phyloP scores from a whole-genome alignment of 2,329 filamentous ascomycete genomes.

The Pseudocercospora eumusae region DNA sequence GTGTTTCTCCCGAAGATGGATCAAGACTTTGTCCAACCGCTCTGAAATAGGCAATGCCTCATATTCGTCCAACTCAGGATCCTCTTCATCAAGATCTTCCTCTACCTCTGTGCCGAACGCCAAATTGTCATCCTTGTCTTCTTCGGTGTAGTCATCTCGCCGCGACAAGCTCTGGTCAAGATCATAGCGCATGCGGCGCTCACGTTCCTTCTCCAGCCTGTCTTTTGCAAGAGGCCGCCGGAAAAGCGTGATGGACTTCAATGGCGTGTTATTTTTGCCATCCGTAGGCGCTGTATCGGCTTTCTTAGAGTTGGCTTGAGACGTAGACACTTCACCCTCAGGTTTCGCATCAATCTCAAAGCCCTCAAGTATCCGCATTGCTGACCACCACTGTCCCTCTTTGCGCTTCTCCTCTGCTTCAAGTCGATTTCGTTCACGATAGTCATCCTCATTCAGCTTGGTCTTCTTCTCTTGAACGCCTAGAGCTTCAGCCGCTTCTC shows the following conservation, averaged over 20 bases:
- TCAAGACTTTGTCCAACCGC: conserved; percentile 65
- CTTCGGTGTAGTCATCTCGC: conserved; percentile 66
- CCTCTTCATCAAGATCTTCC: conserved; percentile 73
- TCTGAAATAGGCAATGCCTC: conserved; percentile 68
- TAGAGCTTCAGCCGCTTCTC: conserved; percentile 57
- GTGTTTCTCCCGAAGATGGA: conserved; percentile 69
- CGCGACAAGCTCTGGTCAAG: conserved; percentile 64
- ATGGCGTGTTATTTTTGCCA: conserved; percentile 15
- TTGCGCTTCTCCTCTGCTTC: conserved; percentile 68
- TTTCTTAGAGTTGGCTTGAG: conserved; percentile 5
- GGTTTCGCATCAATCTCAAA: conserved; percentile 61
- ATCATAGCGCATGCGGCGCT: conserved; percentile 65
- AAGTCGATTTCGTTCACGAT: conserved; percentile 68
- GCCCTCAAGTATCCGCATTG: conserved; percentile 79
- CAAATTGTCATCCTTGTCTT: conserved; percentile 69
- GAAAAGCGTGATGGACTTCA: conserved; percentile 68
- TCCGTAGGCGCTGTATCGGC: conserved; percentile 9
- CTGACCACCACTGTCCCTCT: conserved; percentile 71
- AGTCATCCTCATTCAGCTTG: conserved; percentile 68
- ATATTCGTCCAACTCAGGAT: conserved; percentile 78
- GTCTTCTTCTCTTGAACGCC: conserved; percentile 58
- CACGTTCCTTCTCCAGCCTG: conserved; percentile 69
- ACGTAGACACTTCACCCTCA: conserved; percentile 18
- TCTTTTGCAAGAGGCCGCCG: conserved; percentile 74
- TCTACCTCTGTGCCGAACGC: conserved; percentile 66